Base-by-base conservation (phyloP, 1,284 basidiomycete genomes). In the Rhodofomes roseus region DNA sequence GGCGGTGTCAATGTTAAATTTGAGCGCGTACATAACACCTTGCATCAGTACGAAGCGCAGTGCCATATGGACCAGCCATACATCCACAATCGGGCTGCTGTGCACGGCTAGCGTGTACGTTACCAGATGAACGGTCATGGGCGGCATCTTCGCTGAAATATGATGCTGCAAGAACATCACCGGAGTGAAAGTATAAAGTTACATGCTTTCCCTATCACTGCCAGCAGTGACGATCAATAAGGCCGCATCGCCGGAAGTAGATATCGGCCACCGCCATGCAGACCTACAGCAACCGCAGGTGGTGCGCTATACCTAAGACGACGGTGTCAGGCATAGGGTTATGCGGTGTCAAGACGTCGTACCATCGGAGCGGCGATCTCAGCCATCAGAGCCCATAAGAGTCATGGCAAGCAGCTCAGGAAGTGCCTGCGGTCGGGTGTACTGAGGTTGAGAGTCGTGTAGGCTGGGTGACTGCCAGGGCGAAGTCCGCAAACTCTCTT, bases 401-500 rank as follows among this genome's bases (percentile, higher is more conserved):
- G 2, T 46, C 43, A 46, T 46, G 43, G 23, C 23, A 14, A n/a
- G n/a, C n/a, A 7, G 12, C 11, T 46, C 12, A 12, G n/a, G 5
- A 27, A 9, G 4, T 25, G 20, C 23, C 23, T 23, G 37, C 12
- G 53, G 34, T 12, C 2, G 53, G 5, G 23, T 16, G 54, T 40
- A 4, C 40, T 46, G 1, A 22, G 2, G 41, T 46, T 16, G 25
- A 29, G 6, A 18, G 37, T 29, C 31, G 5, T 34, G 31, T 11
- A 34, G 31, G 31, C 31, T 43, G 57, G 39, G 63, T 51, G 23
- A 69, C 64, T 37, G 60, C 54, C 20, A 57, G 37, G 29, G 67
- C 66, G 58, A 71, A 71, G 5, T 65, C 62, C 16, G 63, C 56
- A 44, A 71, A 71, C n/a, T 70, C 70, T 22, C 54, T 53, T 55